Evolutionary conservation across 2,329 filamentous ascomycete species (phyloP), one percentile per base, ranked within the genome.

Genomic region (Fusarium paranaense): DNA sequence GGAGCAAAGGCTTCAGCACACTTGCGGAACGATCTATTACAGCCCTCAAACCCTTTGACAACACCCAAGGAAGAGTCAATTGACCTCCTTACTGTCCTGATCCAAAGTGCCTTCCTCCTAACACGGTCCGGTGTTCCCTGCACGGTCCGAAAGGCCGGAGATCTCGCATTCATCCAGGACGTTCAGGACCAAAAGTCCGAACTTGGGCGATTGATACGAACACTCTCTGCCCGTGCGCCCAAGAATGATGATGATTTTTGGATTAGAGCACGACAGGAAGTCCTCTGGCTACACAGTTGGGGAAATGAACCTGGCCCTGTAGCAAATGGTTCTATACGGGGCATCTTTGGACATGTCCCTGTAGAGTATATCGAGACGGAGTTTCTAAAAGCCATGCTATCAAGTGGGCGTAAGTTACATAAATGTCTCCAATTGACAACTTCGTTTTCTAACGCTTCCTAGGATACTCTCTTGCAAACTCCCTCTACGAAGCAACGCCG

Each of bases 271-370:
- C 87, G 93, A 66, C 88, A 88, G 47, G 90, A 92, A 76, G 81
- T 95, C 10, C 80, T 95, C 5, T 96, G 94, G 94, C 85, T 96
- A 33, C 90, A 91, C 78, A 88, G 89, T 77, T 95, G 93, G 93
- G 91, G 91, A 37, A 86, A 87, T 27, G 85, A 88, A 4, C 45
- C 73, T 4, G 72, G 30, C 33, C 32, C 60, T 18, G 52, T 27
- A n/a, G 75, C 30, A 22, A 79, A 78, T 22, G 84, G 82, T 30
- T 83, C 83, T 40, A 89, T 91, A 25, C 84, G 90, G 11, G 93
- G 93, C 25, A 84, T 93, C 2, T 87, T 92, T 68, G 90, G 92
- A 1, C 88, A 87, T 71, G 84, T 97, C 5, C 83, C 88, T 16
- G 86, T 84, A 63, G 87, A 90, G 7, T 88, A 88, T 11, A 84